Evolutionary conservation across 169 alveolate genomes (phyloP).

Genomic region (Plasmodium reichenowi): DNA sequence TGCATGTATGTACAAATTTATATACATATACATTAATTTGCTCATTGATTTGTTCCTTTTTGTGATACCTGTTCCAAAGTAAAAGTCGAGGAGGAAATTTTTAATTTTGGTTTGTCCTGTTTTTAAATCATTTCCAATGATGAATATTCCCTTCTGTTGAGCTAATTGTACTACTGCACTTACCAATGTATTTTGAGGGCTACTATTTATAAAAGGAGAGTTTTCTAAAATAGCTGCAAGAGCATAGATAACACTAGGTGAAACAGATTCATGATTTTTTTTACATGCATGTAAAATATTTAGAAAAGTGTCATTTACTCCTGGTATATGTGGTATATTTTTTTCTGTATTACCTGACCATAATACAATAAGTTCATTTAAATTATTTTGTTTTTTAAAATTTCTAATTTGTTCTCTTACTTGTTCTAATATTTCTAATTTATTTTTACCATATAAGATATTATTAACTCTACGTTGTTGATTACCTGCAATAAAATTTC

Average conservation of each 20-base stretch:
- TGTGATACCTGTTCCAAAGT: conserved; percentile 66
- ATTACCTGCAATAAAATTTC: conserved; percentile 91
- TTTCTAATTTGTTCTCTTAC: conserved; percentile 88
- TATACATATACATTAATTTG: no score
- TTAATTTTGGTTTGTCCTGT: conserved; percentile 93
- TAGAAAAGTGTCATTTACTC: conserved; percentile 88
- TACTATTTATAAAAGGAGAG: conserved; percentile 91
- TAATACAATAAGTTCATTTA: conserved; percentile 90
- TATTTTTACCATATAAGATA: conserved; percentile 84
- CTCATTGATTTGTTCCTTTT: no score
- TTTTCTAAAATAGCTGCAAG: conserved; percentile 91
- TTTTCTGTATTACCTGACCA: conserved; percentile 95
- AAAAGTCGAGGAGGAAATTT: conserved; percentile 90
- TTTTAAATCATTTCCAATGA: conserved; percentile 94
- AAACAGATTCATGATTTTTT: conserved; percentile 84
- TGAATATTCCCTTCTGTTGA: conserved; percentile 84
- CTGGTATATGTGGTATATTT: conserved; percentile 85
- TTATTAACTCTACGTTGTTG: conserved; percentile 91
- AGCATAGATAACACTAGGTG: conserved; percentile 91
- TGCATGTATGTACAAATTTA: no score
- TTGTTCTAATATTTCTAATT: conserved; percentile 86
- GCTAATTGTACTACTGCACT: conserved; percentile 91
- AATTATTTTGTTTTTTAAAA: conserved; percentile 85
- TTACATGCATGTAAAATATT: conserved; percentile 84
- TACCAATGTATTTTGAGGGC: conserved; percentile 93